Conservation (phyloP, 1,284 basidiomycete genomes). For the Ganoderma multipileum region DNA sequence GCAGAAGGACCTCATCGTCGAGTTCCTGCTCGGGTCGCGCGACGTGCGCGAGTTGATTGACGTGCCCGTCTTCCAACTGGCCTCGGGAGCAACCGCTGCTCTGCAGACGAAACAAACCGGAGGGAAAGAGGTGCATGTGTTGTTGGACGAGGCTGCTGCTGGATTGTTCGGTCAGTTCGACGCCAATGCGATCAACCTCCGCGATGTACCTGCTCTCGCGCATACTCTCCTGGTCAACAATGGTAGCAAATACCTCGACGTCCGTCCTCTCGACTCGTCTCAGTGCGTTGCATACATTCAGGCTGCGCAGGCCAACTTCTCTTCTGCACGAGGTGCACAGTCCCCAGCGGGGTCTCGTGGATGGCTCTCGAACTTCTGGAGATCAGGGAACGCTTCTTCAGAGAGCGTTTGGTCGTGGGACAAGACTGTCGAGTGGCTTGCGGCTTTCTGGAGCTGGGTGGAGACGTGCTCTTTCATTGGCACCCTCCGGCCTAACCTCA, state of each 20-base stretch:
- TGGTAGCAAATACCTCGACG: slow-evolving; percentile 11
- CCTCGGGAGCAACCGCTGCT: slow-evolving; percentile 3
- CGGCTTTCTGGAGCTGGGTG: slow-evolving; percentile 13
- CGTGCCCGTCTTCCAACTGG: slow-evolving; percentile 16
- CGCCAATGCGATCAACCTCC: slow-evolving; percentile 13
- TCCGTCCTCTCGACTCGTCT: slow-evolving; percentile 1
- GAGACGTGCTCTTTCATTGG: not conserved
- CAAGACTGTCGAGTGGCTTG: slow-evolving; percentile 10
- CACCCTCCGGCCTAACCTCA: not conserved
- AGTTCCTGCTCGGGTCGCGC: slow-evolving; percentile 15
- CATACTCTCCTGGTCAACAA: not conserved
- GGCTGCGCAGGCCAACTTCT: not conserved
- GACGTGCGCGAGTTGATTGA: slow-evolving; percentile 7
- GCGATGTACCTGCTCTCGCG: slow-evolving; percentile 4
- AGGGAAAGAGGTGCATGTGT: not conserved
- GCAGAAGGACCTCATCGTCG: slow-evolving; percentile 12
- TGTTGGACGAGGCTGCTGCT: slow-evolving; percentile 10
- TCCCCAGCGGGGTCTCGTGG: not conserved
- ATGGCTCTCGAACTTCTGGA: not conserved
- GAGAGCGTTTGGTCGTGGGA: slow-evolving; percentile 9
- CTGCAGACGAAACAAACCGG: not conserved
- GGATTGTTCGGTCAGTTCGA: slow-evolving; percentile 16
- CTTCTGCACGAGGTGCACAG: not conserved
- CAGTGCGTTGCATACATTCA: slow-evolving; percentile 6
- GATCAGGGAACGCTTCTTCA: not conserved